A percentile compares a stretch with the other conserved stretches of the same genome.
Evolutionary conservation across 78 protist genomes (phyloP).

Genomic region (Dictyostelium intermedium): DNA sequence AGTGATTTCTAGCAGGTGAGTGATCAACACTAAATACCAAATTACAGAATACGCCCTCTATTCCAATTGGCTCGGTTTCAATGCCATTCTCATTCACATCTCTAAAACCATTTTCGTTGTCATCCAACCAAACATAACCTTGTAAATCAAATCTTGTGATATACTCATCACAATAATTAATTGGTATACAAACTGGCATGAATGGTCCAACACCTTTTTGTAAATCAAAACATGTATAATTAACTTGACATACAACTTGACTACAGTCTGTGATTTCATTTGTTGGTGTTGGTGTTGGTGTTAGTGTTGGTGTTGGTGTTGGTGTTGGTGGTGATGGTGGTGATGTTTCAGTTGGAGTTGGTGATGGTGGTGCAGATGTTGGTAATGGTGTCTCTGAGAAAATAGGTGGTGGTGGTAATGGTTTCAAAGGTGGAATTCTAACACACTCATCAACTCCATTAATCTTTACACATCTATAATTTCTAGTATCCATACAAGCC

Average conservation of each 20-base stretch:
- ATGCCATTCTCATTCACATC: background rate
- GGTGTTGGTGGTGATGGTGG: background rate
- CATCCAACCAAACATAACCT: conserved; percentile 7
- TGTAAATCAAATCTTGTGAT: background rate
- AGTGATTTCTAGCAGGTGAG: background rate
- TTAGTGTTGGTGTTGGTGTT: background rate
- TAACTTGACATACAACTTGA: background rate
- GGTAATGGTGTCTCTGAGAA: background rate
- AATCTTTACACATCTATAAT: background rate
- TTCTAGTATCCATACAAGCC: background rate
- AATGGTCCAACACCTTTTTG: background rate
- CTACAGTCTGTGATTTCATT: background rate
- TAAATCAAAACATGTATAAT: background rate
- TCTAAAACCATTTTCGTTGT: background rate
- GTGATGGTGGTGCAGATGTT: background rate
- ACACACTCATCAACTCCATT: background rate
- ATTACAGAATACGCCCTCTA: background rate
- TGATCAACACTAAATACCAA: background rate
- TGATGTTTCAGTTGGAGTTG: background rate
- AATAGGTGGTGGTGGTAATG: background rate
- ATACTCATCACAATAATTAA: background rate
- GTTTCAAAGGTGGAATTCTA: background rate
- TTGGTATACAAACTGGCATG: conserved; percentile 14
- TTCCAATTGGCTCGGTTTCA: background rate
- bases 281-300: background rate